These are phyloP conservation scores for Alternaria hordeiaustralica DNA, from an alignment of 2,329 filamentous ascomycete genomes.

Conservation along the genomic window DNA sequence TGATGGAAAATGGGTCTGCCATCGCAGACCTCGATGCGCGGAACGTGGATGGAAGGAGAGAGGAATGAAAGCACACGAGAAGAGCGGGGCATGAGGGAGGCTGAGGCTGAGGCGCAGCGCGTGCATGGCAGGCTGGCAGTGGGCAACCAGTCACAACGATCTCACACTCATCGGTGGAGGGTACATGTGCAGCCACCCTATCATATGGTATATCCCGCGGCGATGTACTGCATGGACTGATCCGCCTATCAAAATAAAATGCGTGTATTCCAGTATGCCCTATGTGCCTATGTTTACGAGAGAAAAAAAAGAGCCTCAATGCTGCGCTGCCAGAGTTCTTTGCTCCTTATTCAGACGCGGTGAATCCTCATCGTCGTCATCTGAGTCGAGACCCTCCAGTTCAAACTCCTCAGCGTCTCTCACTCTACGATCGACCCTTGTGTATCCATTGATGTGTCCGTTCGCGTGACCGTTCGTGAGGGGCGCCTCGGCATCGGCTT, in stretches of 20 bases:
- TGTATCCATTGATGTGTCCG: constrained; percentile 47
- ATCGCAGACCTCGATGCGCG: not conserved
- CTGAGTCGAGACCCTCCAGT: constrained; percentile 85
- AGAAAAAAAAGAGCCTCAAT: constrained; percentile 10
- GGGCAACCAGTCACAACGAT: not conserved
- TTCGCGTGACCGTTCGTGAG: constrained; percentile 36
- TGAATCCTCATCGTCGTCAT: constrained; percentile 71
- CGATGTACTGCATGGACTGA: not conserved
- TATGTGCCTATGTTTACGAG: not conserved
- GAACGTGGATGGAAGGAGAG: rapidly evolving
- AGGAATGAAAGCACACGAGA: rapidly evolving
- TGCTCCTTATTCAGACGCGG: constrained; percentile 33
- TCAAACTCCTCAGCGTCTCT: constrained; percentile 92
- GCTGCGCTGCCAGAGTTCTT: constrained; percentile 19
- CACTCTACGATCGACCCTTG: constrained; percentile 64
- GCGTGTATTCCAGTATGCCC: not conserved
- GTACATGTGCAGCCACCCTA: too few relatives aligned
- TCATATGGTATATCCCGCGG: not conserved
- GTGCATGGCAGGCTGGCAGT: not conserved
- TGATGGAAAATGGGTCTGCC: not conserved
- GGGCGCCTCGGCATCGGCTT: constrained; percentile 45
- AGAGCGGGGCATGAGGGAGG: not conserved
- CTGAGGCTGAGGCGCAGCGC: not conserved
- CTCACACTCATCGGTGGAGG: not conserved
- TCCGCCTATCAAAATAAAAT: not conserved